These are phyloP conservation scores for Leccinellum rugosiceps DNA, from an alignment of 768 basidiomycete genomes.

Conservation along the genomic window DNA sequence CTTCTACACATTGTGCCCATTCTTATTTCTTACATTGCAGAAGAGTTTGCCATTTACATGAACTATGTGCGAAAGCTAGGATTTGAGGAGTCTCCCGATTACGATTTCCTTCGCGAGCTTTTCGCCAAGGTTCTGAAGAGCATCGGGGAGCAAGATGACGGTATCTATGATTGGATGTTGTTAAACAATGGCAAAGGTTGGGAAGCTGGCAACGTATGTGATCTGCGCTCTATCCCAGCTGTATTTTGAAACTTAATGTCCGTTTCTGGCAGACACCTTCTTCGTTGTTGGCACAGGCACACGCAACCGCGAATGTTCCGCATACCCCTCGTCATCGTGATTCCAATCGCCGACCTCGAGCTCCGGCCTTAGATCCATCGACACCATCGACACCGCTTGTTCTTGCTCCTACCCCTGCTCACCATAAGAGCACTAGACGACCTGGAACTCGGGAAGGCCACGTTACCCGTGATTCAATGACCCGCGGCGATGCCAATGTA, in stretches of 20 bases:
- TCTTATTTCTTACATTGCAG: conserved; percentile 28
- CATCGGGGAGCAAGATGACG: conserved; percentile 84
- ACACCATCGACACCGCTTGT: conserved; percentile 59
- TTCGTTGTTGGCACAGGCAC: conserved; percentile 45
- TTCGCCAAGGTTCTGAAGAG: conserved; percentile 91
- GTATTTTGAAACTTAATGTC: neutral
- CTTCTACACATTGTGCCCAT: conserved; percentile 1
- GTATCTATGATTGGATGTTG: conserved; percentile 95
- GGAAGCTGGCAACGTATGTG: conserved; percentile 81
- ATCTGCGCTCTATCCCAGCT: neutral
- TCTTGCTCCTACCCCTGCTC: conserved; percentile 61
- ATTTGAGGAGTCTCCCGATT: conserved; percentile 96
- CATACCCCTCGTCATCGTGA: conserved; percentile 55
- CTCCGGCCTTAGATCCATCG: conserved; percentile 52
- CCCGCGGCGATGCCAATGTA: conserved; percentile 49
- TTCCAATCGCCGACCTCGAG: conserved; percentile 46
- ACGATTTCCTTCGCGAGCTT: conserved; percentile 94
- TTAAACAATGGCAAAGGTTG: conserved; percentile 93
- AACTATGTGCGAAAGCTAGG: conserved; percentile 98
- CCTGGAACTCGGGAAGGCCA: conserved; percentile 45
- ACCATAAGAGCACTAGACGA: conserved; percentile 56
- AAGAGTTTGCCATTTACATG: conserved; percentile 98
- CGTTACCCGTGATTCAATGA: conserved; percentile 45
- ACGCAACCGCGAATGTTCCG: conserved; percentile 53
- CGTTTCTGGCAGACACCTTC: conserved; percentile 37